Conservation (phyloP, 208 protist species). For the Crithidia acanthocephali region DNA sequence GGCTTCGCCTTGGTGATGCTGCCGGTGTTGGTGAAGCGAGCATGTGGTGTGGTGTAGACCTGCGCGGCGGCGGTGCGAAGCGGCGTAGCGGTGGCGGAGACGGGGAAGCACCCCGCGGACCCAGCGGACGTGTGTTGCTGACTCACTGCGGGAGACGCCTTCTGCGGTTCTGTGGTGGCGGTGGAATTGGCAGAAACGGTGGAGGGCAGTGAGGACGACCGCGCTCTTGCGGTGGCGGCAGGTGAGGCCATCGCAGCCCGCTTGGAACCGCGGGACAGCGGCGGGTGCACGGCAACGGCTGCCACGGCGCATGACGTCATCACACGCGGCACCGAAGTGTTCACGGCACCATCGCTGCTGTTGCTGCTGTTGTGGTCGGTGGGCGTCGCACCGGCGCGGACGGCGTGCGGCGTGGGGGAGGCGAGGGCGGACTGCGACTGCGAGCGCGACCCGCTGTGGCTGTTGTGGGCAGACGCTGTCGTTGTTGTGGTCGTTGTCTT, state of each 20-base stretch:
- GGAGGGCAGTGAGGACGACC: not conserved
- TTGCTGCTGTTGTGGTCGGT: not conserved
- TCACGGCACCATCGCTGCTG: not conserved
- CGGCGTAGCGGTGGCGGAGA: slow-evolving; percentile 9
- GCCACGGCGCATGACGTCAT: slow-evolving; percentile 13
- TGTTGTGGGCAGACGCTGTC: not conserved
- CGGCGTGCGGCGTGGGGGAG: not conserved
- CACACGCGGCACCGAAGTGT: not conserved
- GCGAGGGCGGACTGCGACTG: slow-evolving; percentile 9
- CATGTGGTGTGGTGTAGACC: not conserved
- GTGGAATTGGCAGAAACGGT: not conserved
- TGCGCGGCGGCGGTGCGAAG: not conserved
- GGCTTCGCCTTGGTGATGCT: slow-evolving; percentile 2
- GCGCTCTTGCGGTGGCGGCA: not conserved
- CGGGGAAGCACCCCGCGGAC: not conserved
- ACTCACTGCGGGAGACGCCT: not conserved
- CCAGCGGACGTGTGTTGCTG: no score
- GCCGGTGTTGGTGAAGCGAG: not conserved
- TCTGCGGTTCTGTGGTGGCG: not conserved
- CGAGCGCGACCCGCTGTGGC: not conserved
- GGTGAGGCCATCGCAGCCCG: not conserved
- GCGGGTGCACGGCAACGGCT: slow-evolving; percentile 19
- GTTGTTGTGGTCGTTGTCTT: slow-evolving; percentile 1
- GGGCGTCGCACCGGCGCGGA: not conserved
- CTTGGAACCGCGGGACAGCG: slow-evolving; percentile 11